Base-by-base conservation (phyloP, 116 monocot genomes). In the Posidonia oceanica region DNA sequence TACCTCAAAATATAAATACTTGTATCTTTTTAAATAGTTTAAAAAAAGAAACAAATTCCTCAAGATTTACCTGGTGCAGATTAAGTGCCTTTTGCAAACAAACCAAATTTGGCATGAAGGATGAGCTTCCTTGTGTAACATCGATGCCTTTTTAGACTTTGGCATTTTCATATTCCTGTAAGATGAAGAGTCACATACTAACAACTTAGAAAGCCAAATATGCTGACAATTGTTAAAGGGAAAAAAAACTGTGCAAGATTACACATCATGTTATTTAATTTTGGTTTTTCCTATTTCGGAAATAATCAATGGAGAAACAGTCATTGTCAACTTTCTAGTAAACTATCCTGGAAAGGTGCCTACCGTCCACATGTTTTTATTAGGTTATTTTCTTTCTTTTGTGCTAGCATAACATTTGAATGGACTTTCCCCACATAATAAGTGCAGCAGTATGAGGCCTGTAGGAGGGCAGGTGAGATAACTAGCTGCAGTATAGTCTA, bases 51-150 rank as follows among this genome's bases (percentile, higher is more conserved):
- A 58, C 58, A 62, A 62, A 62, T 44, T 48, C 48, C 48, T 48
- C 11, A 48, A 10, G 48, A 48, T 48, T 53, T 76, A 91, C 91
- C 91, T 87, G 8, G 73, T 80, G 65, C 77, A 83, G 15, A 91
- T 78, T 36, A 91, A 71, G 37, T 79, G 74, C 38, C 87, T 83
- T 75, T 75, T 85, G 77, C 91, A 87, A 72, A 91, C 70, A 74
- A 88, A 91, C 77, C 75, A 79, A 62, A 91, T 85, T 21, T 79
- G 74, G 81, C 91, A 91, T 21, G 77, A 80, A 55, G 66, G 67
- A 74, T 72, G 73, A 36, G 91, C 88, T 16, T 79, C 63, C 64
- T 81, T 51, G 20, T 74, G 69, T 59, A 91, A 82, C 39, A 3
- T 52, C 16, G 63, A 68, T 57, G 85, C 87, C 4, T 66, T 87